Evolutionary conservation across 257 asterid species (phyloP).

Genomic region (Echium plantagineum): DNA sequence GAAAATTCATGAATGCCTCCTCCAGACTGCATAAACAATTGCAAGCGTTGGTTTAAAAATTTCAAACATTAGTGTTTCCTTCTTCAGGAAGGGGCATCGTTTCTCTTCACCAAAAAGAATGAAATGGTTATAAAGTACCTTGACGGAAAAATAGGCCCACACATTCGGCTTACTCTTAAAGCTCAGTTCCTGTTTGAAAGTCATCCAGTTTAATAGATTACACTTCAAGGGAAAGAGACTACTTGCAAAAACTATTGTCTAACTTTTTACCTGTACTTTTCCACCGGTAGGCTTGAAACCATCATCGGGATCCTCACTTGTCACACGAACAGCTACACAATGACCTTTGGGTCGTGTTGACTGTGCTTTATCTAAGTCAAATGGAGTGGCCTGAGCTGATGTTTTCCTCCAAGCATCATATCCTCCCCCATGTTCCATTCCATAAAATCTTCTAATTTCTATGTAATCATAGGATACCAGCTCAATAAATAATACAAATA

Average conservation of each 20-base stretch:
- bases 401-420: slow-evolving; percentile 95
- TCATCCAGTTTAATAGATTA: slow-evolving; percentile 17
- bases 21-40: slow-evolving; percentile 63
- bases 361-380: slow-evolving; percentile 88
- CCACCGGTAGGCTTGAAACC: slow-evolving; percentile 99
- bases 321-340: slow-evolving; percentile 96
- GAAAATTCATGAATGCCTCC: slow-evolving; percentile 99
- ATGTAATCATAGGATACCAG: slow-evolving; percentile 8
- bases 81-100: not conserved
- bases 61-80: not conserved
- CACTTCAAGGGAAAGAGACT: slow-evolving; percentile 5
- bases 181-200: slow-evolving; percentile 68
- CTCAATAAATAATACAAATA: slow-evolving; percentile 2
- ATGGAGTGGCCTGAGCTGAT: slow-evolving; percentile 62
- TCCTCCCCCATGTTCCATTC: slow-evolving; percentile 90
- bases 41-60: not conserved
- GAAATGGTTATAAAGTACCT: slow-evolving; percentile 38
- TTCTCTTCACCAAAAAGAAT: not conserved
- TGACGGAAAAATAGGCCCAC: slow-evolving; percentile 99
- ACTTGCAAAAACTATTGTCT: not conserved
- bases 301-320: slow-evolving; percentile 99
- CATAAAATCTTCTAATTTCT: slow-evolving; percentile 92
- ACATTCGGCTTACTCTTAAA: slow-evolving; percentile 99
- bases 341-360: slow-evolving; percentile 93
- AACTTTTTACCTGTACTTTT: slow-evolving; percentile 72